These are phyloP conservation scores for Zasmidium citrigriseum DNA, from an alignment of 2,329 filamentous ascomycete genomes.

Conservation along the genomic window DNA sequence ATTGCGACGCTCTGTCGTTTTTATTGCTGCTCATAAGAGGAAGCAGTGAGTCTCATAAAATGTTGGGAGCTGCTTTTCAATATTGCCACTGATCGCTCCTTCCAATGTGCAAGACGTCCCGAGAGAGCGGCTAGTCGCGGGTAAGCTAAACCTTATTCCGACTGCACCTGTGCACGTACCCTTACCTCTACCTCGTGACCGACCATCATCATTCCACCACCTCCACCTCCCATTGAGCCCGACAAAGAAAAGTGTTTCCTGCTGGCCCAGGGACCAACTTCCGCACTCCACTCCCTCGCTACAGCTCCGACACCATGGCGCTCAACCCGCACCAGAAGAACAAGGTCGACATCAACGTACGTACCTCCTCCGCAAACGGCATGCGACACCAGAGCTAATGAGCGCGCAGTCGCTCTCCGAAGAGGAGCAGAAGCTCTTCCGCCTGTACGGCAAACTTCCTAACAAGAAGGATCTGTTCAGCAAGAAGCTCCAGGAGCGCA, in stretches of 20 bases:
- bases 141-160: neutral
- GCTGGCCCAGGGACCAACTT: slow-evolving; percentile 1
- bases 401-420: slow-evolving; percentile 74
- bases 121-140: too few relatives aligned
- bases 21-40: too few relatives aligned
- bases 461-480: slow-evolving; percentile 94
- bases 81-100: too few relatives aligned
- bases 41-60: too few relatives aligned
- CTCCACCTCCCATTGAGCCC: too few relatives aligned
- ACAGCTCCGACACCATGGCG: slow-evolving; percentile 15
- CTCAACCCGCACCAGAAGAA: slow-evolving; percentile 98
- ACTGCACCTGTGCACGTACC: too few relatives aligned
- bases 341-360: slow-evolving; percentile 93
- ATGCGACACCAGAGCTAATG: slow-evolving; percentile 7
- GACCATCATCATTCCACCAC: too few relatives aligned
- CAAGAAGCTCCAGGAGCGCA: slow-evolving; percentile 99
- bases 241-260: neutral
- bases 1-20: too few relatives aligned
- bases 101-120: too few relatives aligned
- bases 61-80: too few relatives aligned
- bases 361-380: slow-evolving; percentile 40
- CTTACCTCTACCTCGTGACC: too few relatives aligned
- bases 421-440: slow-evolving; percentile 95
- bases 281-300: neutral
- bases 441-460: slow-evolving; percentile 95